Percentiles rank a stretch among this genome's conserved stretches.
phyloP scores from a whole-genome alignment of 140 eudicot species.

The Stevia rebaudiana region DNA sequence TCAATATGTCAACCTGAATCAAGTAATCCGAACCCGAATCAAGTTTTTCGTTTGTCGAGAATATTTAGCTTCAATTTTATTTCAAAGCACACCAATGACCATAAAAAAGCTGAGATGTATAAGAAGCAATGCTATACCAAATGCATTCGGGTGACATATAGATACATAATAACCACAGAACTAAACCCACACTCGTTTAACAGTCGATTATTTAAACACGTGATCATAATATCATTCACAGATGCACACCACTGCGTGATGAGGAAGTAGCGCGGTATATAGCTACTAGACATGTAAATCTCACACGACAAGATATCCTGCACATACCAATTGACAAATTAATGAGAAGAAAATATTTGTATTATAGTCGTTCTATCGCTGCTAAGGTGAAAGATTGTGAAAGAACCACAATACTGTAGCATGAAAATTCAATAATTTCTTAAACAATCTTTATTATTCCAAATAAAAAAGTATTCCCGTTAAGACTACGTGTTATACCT shows the following conservation, averaged over 20 bases:
- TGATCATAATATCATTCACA: not conserved
- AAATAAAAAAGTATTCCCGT: no score
- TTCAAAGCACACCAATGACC: no score
- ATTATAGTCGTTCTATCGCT: not conserved
- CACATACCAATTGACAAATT: constrained; percentile 14
- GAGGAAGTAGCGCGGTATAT: not conserved
- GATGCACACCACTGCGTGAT: not conserved
- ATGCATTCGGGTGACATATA: not conserved
- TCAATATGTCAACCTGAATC: no score
- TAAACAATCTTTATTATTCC: no score
- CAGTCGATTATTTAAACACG: constrained; percentile 14
- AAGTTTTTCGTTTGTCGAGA: no score
- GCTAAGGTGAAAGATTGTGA: not conserved
- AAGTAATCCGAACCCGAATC: no score
- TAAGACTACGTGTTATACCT: no score
- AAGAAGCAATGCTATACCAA: constrained; percentile 14
- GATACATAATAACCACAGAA: constrained; percentile 3
- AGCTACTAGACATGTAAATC: not conserved
- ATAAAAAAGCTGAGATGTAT: not conserved
- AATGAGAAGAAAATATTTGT: not conserved
- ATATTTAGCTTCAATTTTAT: no score
- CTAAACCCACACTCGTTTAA: not conserved
- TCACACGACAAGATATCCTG: constrained; percentile 16
- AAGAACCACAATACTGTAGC: not conserved
- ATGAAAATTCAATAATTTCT: no score